These are phyloP conservation scores for Tuber microsphaerosporum DNA, from an alignment of 495 filamentous ascomycete species.

Conservation along the genomic window DNA sequence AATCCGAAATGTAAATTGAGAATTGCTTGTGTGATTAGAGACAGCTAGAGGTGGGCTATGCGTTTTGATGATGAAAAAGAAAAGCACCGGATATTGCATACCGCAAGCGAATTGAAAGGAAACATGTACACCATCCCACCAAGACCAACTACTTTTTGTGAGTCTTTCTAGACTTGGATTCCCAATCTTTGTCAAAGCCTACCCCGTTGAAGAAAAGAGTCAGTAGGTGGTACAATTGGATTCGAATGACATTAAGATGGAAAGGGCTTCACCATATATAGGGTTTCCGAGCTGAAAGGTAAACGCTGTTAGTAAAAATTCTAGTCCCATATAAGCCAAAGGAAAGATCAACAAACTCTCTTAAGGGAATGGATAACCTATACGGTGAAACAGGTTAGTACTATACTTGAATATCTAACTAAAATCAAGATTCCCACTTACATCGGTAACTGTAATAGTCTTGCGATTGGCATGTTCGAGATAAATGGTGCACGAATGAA, in stretches of 20 bases:
- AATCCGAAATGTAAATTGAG: neutral
- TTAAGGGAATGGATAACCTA: constrained; percentile 59
- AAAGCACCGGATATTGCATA: neutral
- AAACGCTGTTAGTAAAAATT: constrained; percentile 15
- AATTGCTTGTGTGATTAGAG: neutral
- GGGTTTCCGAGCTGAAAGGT: constrained; percentile 40
- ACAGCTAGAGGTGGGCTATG: neutral
- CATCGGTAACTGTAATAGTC: constrained; percentile 60
- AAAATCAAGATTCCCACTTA: constrained; percentile 42
- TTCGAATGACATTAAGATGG: neutral
- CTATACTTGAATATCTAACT: neutral
- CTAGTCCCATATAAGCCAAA: neutral
- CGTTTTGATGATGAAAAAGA: neutral
- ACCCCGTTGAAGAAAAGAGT: neutral
- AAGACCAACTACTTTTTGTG: neutral
- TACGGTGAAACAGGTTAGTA: constrained; percentile 5
- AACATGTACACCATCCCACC: neutral
- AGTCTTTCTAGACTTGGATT: neutral
- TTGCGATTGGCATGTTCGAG: constrained; percentile 50
- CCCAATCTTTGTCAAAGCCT: neutral
- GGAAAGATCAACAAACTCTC: constrained; percentile 41
- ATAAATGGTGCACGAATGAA: constrained; percentile 49
- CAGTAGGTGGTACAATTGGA: neutral
- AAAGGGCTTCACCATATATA: constrained; percentile 40
- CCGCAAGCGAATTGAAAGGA: neutral